phyloP scores from a whole-genome alignment of 805 yeast genomes.

The Grigorovia transvaalensis region DNA sequence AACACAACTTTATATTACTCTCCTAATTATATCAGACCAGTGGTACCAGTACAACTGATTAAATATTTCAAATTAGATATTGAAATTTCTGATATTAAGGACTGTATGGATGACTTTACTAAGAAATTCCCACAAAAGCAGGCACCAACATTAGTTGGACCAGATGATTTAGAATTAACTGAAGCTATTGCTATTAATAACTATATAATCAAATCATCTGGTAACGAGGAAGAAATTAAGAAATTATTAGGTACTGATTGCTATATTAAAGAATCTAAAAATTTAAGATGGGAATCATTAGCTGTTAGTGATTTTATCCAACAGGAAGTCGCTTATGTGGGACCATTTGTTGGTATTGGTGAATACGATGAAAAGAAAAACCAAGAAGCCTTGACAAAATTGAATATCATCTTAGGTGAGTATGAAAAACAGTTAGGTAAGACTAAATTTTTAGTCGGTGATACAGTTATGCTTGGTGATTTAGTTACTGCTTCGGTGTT shows the following conservation, averaged over 20 bases:
- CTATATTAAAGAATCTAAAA: slow-evolving; percentile 29
- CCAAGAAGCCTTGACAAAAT: slow-evolving; percentile 32
- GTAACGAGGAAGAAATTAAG: slow-evolving; percentile 27
- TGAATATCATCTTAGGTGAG: slow-evolving; percentile 32
- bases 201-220: slow-evolving; percentile 34
- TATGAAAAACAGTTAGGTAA: slow-evolving; percentile 48
- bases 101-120: slow-evolving; percentile 22
- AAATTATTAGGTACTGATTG: slow-evolving; percentile 42
- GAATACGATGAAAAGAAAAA: slow-evolving; percentile 67
- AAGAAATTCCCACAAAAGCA: slow-evolving; percentile 52
- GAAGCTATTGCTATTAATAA: slow-evolving; percentile 54
- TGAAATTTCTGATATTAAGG: slow-evolving; percentile 33
- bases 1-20: slow-evolving; percentile 18
- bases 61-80: slow-evolving; percentile 53
- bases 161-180: slow-evolving; percentile 60
- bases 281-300: slow-evolving; percentile 69
- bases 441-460: slow-evolving; percentile 62
- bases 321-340: slow-evolving; percentile 38
- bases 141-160: slow-evolving; percentile 60
- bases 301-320: slow-evolving; percentile 56
- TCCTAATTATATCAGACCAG: slow-evolving; percentile 36
- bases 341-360: slow-evolving; percentile 44
- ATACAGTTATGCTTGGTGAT: slow-evolving; percentile 37
- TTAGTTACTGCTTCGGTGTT: slow-evolving; percentile 11
- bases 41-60: slow-evolving; percentile 37